phyloP scores from a whole-genome alignment of 768 basidiomycete genomes.

The Crassisporium funariophilum region DNA sequence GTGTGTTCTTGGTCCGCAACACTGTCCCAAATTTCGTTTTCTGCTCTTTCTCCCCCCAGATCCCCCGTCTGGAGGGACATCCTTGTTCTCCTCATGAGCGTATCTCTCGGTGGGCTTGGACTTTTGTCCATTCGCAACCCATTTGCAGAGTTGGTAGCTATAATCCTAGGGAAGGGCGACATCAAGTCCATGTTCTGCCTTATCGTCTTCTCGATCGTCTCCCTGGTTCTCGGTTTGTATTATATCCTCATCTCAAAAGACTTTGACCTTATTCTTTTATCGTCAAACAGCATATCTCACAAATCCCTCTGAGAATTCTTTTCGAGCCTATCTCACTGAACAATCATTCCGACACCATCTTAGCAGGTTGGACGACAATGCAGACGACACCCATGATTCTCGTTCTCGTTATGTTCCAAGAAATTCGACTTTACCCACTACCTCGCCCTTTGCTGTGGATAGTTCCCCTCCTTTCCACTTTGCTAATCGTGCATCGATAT shows the following conservation, averaged over 20 bases:
- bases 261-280: conserved; percentile 15
- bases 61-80: conserved; percentile 46
- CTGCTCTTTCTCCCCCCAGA: conserved; percentile 27
- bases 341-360: conserved; percentile 95
- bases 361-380: conserved; percentile 74
- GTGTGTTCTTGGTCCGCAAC: conserved; percentile 21
- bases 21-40: conserved; percentile 19
- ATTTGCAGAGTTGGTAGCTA: conserved; percentile 49
- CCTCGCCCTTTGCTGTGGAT: conserved; percentile 31
- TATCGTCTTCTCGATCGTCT: conserved; percentile 66
- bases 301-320: conserved; percentile 92
- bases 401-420: conserved; percentile 27
- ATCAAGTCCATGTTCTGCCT: conserved; percentile 71
- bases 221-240: conserved; percentile 71
- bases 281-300: conserved; percentile 84
- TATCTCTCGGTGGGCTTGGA: conserved; percentile 64
- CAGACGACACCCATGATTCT: conserved; percentile 51
- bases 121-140: conserved; percentile 61
- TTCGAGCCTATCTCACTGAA: conserved; percentile 95
- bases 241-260: conserved; percentile 16
- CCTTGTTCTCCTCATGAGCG: conserved; percentile 61
- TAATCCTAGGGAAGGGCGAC: conserved; percentile 60
- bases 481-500: conserved; percentile 89
- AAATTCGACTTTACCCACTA: conserved; percentile 29
- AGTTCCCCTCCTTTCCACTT: conserved; percentile 73